These are phyloP conservation scores for Penicillium capsulatum DNA, from an alignment of 2,329 filamentous ascomycete genomes.

Conservation along the genomic window DNA sequence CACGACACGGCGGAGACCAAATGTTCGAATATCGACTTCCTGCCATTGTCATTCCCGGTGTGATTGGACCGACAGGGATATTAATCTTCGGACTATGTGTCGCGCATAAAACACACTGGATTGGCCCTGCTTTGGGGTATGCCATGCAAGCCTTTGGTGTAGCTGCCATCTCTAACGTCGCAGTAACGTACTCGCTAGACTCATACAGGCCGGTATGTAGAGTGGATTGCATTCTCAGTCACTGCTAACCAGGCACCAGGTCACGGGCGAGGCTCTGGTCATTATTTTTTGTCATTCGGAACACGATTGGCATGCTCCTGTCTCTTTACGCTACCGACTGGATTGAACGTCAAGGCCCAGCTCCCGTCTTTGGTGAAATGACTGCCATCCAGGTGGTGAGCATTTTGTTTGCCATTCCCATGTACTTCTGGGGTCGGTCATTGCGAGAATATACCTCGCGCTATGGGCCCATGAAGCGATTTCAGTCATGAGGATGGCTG, in stretches of 20 bases:
- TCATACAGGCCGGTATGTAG: conserved; percentile 26
- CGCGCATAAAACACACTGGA: conserved; percentile 23
- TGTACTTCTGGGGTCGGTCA: conserved; percentile 20
- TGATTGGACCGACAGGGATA: conserved; percentile 23
- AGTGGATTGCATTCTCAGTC: too few relatives aligned
- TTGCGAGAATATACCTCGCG: conserved; percentile 16
- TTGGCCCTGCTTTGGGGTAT: conserved; percentile 24
- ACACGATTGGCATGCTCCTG: conserved; percentile 27
- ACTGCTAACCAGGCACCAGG: too few relatives aligned
- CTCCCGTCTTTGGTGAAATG: conserved; percentile 26
- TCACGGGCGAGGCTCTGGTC: conserved; percentile 25
- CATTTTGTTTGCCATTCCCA: conserved; percentile 19
- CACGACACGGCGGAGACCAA: conserved; percentile 19
- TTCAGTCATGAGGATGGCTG: too few relatives aligned
- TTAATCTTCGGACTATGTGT: conserved; percentile 26
- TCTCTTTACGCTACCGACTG: conserved; percentile 25
- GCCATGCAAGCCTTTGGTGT: conserved; percentile 28
- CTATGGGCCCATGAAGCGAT: conserved; percentile 27
- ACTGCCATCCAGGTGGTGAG: conserved; percentile 22
- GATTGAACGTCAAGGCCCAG: conserved; percentile 21
- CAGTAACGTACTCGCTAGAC: conserved; percentile 26
- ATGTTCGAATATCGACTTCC: conserved; percentile 28
- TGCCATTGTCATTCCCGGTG: conserved; percentile 24
- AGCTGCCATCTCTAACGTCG: conserved; percentile 27
- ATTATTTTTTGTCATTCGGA: conserved; percentile 28